These are phyloP conservation scores for Pythium coloratum DNA, from an alignment of 352 stramenopile genomes.

Conservation along the genomic window DNA sequence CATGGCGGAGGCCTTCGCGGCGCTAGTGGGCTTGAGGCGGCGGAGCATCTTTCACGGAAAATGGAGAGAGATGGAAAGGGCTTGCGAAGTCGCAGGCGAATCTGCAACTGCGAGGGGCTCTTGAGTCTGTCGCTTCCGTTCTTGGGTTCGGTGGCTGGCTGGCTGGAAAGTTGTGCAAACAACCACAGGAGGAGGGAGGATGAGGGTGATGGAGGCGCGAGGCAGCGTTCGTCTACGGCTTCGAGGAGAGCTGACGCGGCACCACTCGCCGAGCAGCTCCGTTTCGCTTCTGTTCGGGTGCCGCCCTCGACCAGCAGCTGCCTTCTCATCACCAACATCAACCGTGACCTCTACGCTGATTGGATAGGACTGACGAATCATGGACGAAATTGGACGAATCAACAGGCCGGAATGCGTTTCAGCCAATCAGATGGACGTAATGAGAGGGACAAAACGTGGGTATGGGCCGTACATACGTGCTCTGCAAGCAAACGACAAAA, in stretches of 20 bases:
- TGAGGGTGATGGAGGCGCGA: too few species aligned
- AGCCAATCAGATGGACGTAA: neutral
- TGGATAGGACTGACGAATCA: neutral
- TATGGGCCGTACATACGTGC: neutral
- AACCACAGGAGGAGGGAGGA: neutral
- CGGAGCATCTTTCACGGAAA: constrained; percentile 25
- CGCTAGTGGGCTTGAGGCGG: neutral
- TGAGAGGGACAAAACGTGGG: neutral
- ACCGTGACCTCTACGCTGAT: neutral
- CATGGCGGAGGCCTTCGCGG: constrained; percentile 16
- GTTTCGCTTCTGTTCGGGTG: constrained; percentile 1
- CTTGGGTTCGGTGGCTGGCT: neutral
- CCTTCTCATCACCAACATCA: constrained; percentile 7
- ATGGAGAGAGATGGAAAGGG: neutral
- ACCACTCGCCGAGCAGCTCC: neutral
- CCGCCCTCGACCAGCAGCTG: neutral
- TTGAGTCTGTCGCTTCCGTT: neutral
- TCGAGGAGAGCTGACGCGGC: neutral
- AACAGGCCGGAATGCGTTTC: neutral
- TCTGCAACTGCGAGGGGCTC: neutral
- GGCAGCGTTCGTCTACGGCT: constrained; percentile 4
- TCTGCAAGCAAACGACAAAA: neutral
- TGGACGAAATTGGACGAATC: neutral
- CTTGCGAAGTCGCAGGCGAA: constrained; percentile 4
- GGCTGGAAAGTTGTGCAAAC: constrained; percentile 1